Conservation (phyloP, 129 eudicot genomes). For the Flaveria sonorensis region DNA sequence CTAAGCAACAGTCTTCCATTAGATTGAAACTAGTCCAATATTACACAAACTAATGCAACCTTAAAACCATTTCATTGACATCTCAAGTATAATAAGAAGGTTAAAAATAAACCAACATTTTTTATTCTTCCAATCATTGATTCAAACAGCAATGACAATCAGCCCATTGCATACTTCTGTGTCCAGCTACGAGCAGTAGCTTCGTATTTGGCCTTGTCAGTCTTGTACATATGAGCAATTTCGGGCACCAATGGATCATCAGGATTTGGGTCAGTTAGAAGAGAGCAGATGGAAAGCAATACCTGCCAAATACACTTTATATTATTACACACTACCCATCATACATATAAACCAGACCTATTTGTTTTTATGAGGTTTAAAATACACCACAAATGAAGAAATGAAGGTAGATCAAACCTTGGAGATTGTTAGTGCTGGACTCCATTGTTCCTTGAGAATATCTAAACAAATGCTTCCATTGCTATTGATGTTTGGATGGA, state of each 20-base stretch:
- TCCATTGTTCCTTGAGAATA: constrained; percentile 80
- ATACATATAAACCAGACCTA: background rate
- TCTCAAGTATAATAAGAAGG: constrained; percentile 27
- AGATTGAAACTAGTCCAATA: constrained; percentile 23
- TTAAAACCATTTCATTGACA: constrained; percentile 21
- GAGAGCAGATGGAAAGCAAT: constrained; percentile 65
- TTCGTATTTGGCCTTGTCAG: constrained; percentile 66
- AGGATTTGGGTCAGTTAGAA: constrained; percentile 78
- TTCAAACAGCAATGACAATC: background rate
- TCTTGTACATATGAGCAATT: constrained; percentile 82
- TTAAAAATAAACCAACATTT: background rate
- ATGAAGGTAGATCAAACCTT: constrained; percentile 38
- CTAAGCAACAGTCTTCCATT: background rate
- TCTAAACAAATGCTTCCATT: constrained; percentile 74
- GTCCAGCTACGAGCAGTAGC: constrained; percentile 87
- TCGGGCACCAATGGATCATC: constrained; percentile 79
- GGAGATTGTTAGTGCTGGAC: constrained; percentile 75
- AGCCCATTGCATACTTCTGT: constrained; percentile 81
- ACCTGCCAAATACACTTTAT: constrained; percentile 34
- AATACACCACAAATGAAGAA: background rate
- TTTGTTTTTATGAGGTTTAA: background rate
- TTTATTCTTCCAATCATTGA: constrained; percentile 31
- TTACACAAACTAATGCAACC: constrained; percentile 34
- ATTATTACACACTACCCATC: background rate
- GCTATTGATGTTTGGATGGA: constrained; percentile 73